These are phyloP conservation scores for Ophiostoma australiae DNA, from an alignment of 2,329 filamentous ascomycete genomes.

Conservation along the genomic window DNA sequence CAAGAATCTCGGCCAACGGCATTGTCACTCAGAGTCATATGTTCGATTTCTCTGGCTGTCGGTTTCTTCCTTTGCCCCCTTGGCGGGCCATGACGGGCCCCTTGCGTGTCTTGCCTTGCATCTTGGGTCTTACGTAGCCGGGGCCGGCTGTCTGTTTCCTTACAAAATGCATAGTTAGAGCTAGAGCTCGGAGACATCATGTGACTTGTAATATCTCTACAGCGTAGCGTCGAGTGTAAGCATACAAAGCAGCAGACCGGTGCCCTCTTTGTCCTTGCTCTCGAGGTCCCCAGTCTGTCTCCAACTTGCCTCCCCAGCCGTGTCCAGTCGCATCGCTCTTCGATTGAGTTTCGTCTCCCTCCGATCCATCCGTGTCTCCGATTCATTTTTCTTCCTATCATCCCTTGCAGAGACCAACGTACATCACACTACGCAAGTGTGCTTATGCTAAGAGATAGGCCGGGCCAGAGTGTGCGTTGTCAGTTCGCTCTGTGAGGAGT, in stretches of 20 bases:
- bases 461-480: background rate
- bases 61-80: slow-evolving; percentile 2
- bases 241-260: background rate
- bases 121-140: background rate
- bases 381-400: slow-evolving; percentile 4
- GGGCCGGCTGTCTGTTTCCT: background rate
- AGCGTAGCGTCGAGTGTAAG: background rate
- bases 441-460: background rate
- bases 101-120: slow-evolving; percentile 1
- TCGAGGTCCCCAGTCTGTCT: background rate
- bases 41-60: background rate
- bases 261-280: background rate
- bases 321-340: slow-evolving; percentile 7
- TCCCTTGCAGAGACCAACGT: slow-evolving; percentile 12
- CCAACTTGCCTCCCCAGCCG: background rate
- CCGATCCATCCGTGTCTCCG: slow-evolving; percentile 9
- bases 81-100: background rate
- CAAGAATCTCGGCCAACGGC: background rate
- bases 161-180: no score
- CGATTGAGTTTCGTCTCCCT: slow-evolving; percentile 13
- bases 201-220: background rate
- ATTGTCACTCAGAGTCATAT: background rate
- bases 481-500: background rate
- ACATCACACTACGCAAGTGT: background rate
- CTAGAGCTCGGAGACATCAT: background rate